These are phyloP conservation scores for Chlamydomonas asymmetrica DNA, from an alignment of 139 green algal species.

Conservation along the genomic window DNA sequence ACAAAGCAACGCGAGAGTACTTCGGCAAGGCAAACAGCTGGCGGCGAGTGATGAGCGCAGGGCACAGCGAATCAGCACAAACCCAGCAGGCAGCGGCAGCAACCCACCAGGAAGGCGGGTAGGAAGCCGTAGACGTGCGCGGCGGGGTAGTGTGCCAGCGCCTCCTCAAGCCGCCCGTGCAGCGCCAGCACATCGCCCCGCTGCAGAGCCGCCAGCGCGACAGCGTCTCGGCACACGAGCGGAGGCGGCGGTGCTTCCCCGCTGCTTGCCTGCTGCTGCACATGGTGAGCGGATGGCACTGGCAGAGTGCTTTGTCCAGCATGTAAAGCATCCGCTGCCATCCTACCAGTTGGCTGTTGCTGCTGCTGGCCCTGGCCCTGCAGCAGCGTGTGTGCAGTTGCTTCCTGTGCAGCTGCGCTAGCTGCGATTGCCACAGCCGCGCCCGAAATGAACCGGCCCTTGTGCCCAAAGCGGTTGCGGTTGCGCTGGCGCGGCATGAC, in stretches of 20 bases:
- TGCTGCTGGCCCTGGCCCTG: not conserved
- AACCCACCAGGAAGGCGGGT: slow-evolving; percentile 19
- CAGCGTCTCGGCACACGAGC: slow-evolving; percentile 1
- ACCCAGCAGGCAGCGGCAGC: no score
- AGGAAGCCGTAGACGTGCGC: slow-evolving; percentile 33
- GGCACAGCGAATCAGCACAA: no score
- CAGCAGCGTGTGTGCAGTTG: no score
- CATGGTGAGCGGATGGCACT: no score
- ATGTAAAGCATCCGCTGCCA: not conserved
- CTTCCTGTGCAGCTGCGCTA: not conserved
- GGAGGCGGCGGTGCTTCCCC: not conserved
- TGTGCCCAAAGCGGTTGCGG: no score
- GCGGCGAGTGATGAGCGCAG: no score
- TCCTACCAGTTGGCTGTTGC: not conserved
- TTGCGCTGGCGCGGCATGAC: no score
- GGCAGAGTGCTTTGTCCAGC: no score
- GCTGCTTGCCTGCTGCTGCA: not conserved
- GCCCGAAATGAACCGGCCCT: no score
- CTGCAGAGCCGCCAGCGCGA: slow-evolving; percentile 3
- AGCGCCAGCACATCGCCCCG: slow-evolving; percentile 19
- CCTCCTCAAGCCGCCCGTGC: not conserved
- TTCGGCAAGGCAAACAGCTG: no score
- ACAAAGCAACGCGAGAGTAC: no score
- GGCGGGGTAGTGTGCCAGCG: slow-evolving; percentile 23
- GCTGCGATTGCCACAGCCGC: no score